Evolutionary conservation across 306 rosid species (phyloP).

Genomic region (Cicer bijugum): DNA sequence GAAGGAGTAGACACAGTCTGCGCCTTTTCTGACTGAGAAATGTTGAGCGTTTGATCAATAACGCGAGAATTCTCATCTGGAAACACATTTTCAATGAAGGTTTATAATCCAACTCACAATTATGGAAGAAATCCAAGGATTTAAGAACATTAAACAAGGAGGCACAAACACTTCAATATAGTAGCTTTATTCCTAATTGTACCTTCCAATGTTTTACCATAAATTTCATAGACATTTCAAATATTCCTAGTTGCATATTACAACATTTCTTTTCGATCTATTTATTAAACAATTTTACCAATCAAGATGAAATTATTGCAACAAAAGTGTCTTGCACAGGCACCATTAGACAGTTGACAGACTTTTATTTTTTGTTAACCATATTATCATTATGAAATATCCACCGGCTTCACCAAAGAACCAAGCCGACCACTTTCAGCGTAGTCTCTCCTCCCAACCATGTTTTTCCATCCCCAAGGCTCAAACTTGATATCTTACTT

Average conservation of each 20-base stretch:
- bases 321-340: not conserved
- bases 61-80: conserved; percentile 50
- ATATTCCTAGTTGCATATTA: not conserved
- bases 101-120: not conserved
- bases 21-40: conserved; percentile 47
- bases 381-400: not conserved
- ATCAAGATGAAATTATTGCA: not conserved
- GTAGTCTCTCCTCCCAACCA: not conserved
- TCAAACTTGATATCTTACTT: not conserved
- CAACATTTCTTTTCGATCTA: not conserved
- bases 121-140: conserved; percentile 27
- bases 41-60: conserved; percentile 49
- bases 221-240: no score
- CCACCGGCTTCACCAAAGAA: not conserved
- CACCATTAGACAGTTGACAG: conserved; percentile 21
- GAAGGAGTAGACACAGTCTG: conserved; percentile 44
- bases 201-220: no score
- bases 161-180: conserved; percentile 7
- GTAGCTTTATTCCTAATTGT: no score
- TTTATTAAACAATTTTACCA: not conserved
- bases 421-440: not conserved
- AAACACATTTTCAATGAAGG: conserved; percentile 40
- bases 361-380: not conserved
- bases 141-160: conserved; percentile 30
- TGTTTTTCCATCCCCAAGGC: not conserved